Conservation (phyloP, 108 stramenopile genomes). For the Cyclostephanos invisitatus region DNA sequence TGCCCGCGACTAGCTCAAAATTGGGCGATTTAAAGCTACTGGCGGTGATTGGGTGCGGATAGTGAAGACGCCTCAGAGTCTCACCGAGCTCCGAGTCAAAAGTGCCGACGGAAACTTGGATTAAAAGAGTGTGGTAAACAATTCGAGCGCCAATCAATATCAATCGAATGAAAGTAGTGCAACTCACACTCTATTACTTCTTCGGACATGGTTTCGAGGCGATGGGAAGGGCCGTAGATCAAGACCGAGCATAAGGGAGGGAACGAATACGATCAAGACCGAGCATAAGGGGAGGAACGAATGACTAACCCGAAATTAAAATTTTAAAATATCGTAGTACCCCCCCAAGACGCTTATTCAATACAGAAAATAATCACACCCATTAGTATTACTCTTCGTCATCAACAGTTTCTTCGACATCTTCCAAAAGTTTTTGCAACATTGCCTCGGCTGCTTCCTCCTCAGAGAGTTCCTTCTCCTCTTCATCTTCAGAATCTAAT, state of each 20-base stretch:
- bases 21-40: slow-evolving; percentile 80
- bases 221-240: not conserved
- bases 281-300: too few relatives aligned
- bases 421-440: slow-evolving; percentile 53
- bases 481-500: slow-evolving; percentile 71
- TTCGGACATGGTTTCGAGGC: not conserved
- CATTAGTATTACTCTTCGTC: slow-evolving; percentile 46
- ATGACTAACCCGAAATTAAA: too few relatives aligned
- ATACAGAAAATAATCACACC: not conserved
- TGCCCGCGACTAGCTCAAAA: slow-evolving; percentile 76
- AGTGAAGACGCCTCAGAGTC: slow-evolving; percentile 76
- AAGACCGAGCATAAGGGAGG: not conserved
- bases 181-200: not conserved
- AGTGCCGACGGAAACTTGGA: not conserved
- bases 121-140: not conserved
- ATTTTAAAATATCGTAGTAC: not conserved
- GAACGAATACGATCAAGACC: too few relatives aligned
- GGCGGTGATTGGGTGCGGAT: slow-evolving; percentile 65
- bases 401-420: slow-evolving; percentile 59
- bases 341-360: too few relatives aligned
- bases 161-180: not conserved
- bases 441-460: slow-evolving; percentile 61
- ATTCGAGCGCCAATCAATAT: not conserved
- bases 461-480: slow-evolving; percentile 61
- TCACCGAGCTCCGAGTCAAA: slow-evolving; percentile 59